phyloP scores from a whole-genome alignment of 345 rosid species.

The Dovyalis caffra region DNA sequence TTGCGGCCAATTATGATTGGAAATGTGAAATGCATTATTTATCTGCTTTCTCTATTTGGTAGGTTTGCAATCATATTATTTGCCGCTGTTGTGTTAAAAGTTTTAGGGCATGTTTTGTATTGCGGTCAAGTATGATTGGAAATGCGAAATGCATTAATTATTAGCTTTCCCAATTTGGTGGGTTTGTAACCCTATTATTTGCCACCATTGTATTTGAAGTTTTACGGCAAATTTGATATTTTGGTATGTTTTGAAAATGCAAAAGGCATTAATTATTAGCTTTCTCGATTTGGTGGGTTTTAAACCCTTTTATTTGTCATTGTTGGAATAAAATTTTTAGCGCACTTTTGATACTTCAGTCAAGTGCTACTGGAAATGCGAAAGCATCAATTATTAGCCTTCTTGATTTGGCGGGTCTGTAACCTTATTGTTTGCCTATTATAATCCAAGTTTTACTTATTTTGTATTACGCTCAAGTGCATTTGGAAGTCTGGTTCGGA shows the following conservation, averaged over 20 bases:
- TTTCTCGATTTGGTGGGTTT: too few relatives aligned
- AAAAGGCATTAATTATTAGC: too few relatives aligned
- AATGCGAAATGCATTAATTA: background rate
- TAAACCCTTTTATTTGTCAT: background rate
- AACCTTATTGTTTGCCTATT: too few relatives aligned
- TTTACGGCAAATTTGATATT: too few relatives aligned
- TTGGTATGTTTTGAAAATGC: too few relatives aligned
- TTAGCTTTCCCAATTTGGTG: background rate
- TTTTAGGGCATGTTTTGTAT: background rate
- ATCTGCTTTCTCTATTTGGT: background rate
- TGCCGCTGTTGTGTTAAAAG: background rate
- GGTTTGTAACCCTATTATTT: too few relatives aligned
- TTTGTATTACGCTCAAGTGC: too few relatives aligned
- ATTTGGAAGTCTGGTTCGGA: background rate
- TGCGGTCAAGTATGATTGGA: background rate
- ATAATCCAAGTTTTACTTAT: too few relatives aligned
- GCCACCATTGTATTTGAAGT: too few relatives aligned
- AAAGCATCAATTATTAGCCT: background rate
- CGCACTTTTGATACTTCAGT: background rate
- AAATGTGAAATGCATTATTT: background rate
- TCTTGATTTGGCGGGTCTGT: background rate
- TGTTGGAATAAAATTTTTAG: background rate
- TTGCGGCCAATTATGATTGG: background rate
- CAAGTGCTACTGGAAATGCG: background rate
- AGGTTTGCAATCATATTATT: too few relatives aligned